These are phyloP conservation scores for Penicillium chermesinum DNA, from an alignment of 495 filamentous ascomycete genomes.

Conservation along the genomic window DNA sequence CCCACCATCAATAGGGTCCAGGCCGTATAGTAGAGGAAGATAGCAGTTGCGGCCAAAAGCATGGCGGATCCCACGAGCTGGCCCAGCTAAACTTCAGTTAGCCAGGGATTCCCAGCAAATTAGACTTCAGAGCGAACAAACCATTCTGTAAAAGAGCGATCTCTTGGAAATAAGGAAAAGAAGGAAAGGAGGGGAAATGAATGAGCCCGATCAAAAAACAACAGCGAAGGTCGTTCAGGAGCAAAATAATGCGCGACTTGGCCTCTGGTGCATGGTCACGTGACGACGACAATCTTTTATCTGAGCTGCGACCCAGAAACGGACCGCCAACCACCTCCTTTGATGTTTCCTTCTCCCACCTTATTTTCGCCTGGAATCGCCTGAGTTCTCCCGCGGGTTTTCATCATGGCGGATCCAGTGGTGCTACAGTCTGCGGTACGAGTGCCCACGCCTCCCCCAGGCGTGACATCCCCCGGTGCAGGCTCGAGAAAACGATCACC, in stretches of 20 bases:
- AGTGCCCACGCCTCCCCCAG: slow-evolving; percentile 61
- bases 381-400: slow-evolving; percentile 2
- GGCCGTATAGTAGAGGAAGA: slow-evolving; percentile 98
- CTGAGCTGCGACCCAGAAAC: not conserved
- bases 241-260: slow-evolving; percentile 2
- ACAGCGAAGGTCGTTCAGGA: not conserved
- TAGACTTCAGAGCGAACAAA: slow-evolving; percentile 2
- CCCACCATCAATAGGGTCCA: slow-evolving; percentile 96
- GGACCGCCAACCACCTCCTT: not conserved
- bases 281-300: not conserved
- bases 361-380: slow-evolving; percentile 2
- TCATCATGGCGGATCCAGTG: slow-evolving; percentile 42
- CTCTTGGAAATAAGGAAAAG: slow-evolving; percentile 1
- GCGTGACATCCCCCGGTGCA: slow-evolving; percentile 44
- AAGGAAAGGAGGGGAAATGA: slow-evolving; percentile 9
- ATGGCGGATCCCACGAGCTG: slow-evolving; percentile 94
- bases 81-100: slow-evolving; percentile 62
- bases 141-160: slow-evolving; percentile 25
- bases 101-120: not conserved
- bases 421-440: slow-evolving; percentile 63
- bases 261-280: slow-evolving; percentile 2
- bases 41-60: slow-evolving; percentile 88
- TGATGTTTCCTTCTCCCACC: slow-evolving; percentile 13
- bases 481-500: slow-evolving; percentile 58
- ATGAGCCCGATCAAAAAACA: not conserved